These are phyloP conservation scores for Fusarium torulosum DNA, from an alignment of 2,329 filamentous ascomycete species.

Conservation along the genomic window DNA sequence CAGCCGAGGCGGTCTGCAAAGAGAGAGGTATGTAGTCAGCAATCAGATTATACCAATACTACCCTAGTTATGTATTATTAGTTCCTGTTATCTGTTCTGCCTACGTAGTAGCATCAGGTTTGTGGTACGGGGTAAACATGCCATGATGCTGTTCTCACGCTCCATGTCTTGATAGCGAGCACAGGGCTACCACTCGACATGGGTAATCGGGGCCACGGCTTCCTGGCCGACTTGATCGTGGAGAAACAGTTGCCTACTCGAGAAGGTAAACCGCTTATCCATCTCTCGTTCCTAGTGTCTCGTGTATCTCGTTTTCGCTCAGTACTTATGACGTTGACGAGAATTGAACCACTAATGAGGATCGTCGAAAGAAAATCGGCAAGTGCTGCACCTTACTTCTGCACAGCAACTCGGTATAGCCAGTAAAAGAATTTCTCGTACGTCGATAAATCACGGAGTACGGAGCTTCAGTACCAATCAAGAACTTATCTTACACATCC, in stretches of 20 bases:
- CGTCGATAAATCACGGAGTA: constrained; percentile 6
- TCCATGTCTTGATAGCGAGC: constrained; percentile 1
- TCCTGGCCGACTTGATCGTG: constrained; percentile 23
- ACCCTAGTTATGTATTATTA: not conserved
- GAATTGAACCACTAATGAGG: constrained; percentile 15
- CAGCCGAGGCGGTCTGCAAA: not conserved
- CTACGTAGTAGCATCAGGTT: too few species aligned
- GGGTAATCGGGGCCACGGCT: constrained; percentile 19
- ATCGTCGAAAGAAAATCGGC: constrained; percentile 21
- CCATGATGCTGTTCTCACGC: not conserved
- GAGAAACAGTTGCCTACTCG: constrained; percentile 20
- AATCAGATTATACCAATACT: not conserved
- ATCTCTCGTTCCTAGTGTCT: constrained; percentile 23
- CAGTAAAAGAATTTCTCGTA: constrained; percentile 2
- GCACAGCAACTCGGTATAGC: constrained; percentile 6
- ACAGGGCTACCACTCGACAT: not conserved
- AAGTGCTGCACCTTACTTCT: constrained; percentile 7
- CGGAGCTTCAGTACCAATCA: not conserved
- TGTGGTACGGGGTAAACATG: too few species aligned
- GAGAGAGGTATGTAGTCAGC: too few species aligned
- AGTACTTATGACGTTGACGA: constrained; percentile 27
- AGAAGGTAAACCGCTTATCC: constrained; percentile 23
- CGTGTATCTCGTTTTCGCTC: constrained; percentile 22
- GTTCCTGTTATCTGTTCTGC: too few species aligned
- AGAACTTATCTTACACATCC: not conserved